A percentile compares a stretch with the other conserved stretches of the same genome.
Conservation (phyloP, 208 protist genomes). For the Trypanosoma lewisi region DNA sequence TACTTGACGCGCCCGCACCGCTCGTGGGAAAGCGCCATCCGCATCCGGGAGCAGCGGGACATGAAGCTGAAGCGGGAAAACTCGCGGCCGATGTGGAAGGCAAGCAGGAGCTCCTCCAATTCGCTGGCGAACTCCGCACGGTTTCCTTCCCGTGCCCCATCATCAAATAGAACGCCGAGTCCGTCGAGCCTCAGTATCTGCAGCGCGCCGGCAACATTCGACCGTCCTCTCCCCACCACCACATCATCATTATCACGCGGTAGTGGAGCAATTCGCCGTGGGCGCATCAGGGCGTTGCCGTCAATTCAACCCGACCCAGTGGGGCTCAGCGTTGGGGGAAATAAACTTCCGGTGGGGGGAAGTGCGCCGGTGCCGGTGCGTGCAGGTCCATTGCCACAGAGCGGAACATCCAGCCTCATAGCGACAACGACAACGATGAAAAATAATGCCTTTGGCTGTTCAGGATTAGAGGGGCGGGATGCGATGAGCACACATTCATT, state of each 20-base stretch:
- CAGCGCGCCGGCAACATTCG: slow-evolving; percentile 39
- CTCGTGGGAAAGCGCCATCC: slow-evolving; percentile 80
- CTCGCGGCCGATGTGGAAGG: slow-evolving; percentile 2
- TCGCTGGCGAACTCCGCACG: slow-evolving; percentile 40
- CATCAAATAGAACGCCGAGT: slow-evolving; percentile 17
- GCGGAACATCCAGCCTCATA: neutral
- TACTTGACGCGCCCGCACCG: slow-evolving; percentile 84
- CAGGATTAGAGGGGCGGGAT: neutral
- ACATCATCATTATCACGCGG: slow-evolving; percentile 8
- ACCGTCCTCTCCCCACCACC: slow-evolving; percentile 27
- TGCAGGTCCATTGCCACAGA: neutral
- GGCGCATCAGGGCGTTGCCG: slow-evolving; percentile 13
- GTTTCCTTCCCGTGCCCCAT: slow-evolving; percentile 44
- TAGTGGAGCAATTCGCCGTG: neutral
- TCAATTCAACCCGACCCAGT: neutral
- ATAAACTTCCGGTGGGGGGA: neutral
- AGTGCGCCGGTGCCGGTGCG: neutral
- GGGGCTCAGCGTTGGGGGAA: slow-evolving; percentile 21
- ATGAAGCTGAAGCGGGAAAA: slow-evolving; percentile 47
- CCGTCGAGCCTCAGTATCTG: slow-evolving; percentile 19
- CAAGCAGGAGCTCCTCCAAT: slow-evolving; percentile 24
- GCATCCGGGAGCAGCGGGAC: slow-evolving; percentile 29
- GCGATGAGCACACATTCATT: neutral
- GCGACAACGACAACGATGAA: too few relatives aligned
- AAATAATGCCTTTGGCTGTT: neutral